Percentiles rank a stretch among this genome's conserved stretches.
Evolutionary conservation across 2,329 filamentous ascomycete genomes (phyloP).

Genomic region (Chrysoporthe puriensis): DNA sequence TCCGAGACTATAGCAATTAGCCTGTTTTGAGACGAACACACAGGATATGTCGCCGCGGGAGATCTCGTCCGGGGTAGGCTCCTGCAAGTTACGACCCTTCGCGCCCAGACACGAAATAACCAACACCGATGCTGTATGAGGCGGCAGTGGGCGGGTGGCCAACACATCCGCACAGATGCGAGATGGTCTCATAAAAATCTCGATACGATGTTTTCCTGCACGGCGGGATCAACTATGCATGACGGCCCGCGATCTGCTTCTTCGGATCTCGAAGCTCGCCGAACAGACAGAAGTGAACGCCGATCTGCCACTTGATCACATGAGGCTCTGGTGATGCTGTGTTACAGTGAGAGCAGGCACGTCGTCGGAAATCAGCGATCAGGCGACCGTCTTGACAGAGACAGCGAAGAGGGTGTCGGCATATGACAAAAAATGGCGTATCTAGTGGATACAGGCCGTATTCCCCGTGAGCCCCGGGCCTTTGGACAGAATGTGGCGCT

Average conservation of each 20-base stretch:
- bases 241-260: slow-evolving; percentile 8
- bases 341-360: neutral
- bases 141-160: neutral
- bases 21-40: slow-evolving; percentile 13
- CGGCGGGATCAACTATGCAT: slow-evolving; percentile 9
- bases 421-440: neutral
- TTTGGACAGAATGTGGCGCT: neutral
- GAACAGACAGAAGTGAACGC: slow-evolving; percentile 10
- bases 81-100: no score
- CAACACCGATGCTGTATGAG: neutral
- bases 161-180: slow-evolving; percentile 16
- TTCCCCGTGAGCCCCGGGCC: neutral
- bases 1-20: slow-evolving; percentile 22
- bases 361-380: neutral
- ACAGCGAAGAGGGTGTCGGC: neutral
- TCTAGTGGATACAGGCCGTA: neutral
- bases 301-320: slow-evolving; percentile 3
- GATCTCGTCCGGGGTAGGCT: neutral
- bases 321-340: slow-evolving; percentile 10
- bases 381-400: neutral
- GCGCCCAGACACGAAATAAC: neutral
- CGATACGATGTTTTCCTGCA: slow-evolving; percentile 13
- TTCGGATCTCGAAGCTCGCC: slow-evolving; percentile 4
- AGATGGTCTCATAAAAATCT: slow-evolving; percentile 4
- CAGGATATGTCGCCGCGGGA: neutral